Evolutionary conservation across 2,329 filamentous ascomycete genomes (phyloP).

Genomic region (Verticillium dahliae): DNA sequence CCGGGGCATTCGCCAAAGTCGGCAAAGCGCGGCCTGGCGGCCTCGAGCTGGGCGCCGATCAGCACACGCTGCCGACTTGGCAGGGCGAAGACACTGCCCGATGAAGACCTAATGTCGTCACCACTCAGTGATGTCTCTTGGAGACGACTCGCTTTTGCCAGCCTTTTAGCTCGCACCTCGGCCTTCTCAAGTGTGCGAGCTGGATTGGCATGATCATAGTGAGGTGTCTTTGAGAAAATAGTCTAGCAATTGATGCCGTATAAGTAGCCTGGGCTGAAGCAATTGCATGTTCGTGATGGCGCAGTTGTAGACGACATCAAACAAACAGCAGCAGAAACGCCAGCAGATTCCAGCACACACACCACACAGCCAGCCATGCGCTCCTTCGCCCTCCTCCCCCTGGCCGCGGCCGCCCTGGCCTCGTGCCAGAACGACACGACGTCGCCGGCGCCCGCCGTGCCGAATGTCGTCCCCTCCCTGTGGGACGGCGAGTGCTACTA

Average conservation of each 20-base stretch:
- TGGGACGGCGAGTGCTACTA: conserved; percentile 25
- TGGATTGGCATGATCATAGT: conserved; percentile 10
- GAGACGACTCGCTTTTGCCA: background rate
- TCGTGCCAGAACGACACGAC: conserved; percentile 7
- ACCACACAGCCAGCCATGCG: conserved; percentile 4
- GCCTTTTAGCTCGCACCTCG: conserved; percentile 9
- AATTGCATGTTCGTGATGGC: background rate
- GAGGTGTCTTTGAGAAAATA: background rate
- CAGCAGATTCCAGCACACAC: too few relatives aligned
- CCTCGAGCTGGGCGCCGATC: background rate
- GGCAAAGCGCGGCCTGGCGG: background rate
- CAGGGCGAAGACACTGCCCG: background rate
- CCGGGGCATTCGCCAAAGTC: background rate
- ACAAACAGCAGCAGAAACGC: too few relatives aligned
- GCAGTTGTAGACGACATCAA: background rate
- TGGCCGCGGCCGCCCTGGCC: conserved; percentile 6
- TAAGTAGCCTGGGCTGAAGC: background rate
- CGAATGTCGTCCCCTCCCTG: conserved; percentile 18
- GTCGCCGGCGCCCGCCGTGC: conserved; percentile 2
- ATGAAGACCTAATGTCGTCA: conserved; percentile 9
- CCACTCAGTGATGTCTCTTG: conserved; percentile 1
- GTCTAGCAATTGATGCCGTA: background rate
- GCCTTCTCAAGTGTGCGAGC: conserved; percentile 6
- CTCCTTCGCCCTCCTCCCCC: conserved; percentile 5
- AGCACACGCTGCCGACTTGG: conserved; percentile 1